phyloP scores from a whole-genome alignment of 1,139 yeast genomes.

The Candida pseudoviswanathii region DNA sequence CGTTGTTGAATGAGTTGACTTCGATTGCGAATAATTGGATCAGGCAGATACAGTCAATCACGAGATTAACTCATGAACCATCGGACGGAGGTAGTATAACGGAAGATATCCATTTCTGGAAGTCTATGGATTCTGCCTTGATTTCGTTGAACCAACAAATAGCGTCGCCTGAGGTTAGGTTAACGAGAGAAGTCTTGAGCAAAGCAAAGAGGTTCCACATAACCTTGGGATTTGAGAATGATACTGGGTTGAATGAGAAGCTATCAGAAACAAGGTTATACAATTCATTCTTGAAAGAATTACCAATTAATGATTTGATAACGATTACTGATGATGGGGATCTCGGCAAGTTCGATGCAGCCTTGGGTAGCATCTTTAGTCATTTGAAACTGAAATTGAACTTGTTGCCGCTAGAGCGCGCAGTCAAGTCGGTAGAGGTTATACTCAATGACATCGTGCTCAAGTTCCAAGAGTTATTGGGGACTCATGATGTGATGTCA shows the following conservation, averaged over 20 bases:
- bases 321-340: constrained; percentile 42
- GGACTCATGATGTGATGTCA: constrained; percentile 28
- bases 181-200: constrained; percentile 65
- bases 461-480: constrained; percentile 25
- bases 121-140: constrained; percentile 66
- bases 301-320: constrained; percentile 66
- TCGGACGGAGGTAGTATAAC: constrained; percentile 56
- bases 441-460: constrained; percentile 39
- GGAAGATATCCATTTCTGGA: constrained; percentile 84
- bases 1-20: constrained; percentile 67
- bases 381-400: constrained; percentile 60
- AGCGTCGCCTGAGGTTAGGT: constrained; percentile 51
- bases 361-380: constrained; percentile 52
- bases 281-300: constrained; percentile 65
- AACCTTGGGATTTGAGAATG: constrained; percentile 70
- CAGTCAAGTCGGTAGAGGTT: constrained; percentile 65
- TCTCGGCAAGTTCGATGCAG: constrained; percentile 42
- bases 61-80: constrained; percentile 55
- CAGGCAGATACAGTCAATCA: constrained; percentile 58
- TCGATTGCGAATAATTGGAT: constrained; percentile 74
- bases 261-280: constrained; percentile 53
- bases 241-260: constrained; percentile 68
- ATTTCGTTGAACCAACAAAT: constrained; percentile 60
- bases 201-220: constrained; percentile 80
- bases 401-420: constrained; percentile 66